Percentiles rank a stretch among this genome's conserved stretches.
These are phyloP conservation scores for Plasmodium coatneyi DNA, from an alignment of 169 alveolate species.

Conservation along the genomic window DNA sequence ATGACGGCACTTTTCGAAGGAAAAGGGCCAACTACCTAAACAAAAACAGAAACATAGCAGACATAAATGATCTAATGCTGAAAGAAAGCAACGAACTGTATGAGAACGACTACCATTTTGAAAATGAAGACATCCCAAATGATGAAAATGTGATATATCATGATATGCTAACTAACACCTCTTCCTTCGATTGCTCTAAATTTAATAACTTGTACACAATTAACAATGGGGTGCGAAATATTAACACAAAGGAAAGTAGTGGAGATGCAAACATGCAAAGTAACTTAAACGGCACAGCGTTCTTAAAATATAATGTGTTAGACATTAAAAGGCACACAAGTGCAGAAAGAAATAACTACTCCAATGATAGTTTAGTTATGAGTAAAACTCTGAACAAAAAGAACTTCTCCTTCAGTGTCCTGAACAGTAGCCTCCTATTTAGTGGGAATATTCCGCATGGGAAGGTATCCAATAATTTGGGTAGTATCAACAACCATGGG, in stretches of 20 bases:
- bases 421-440: slow-evolving; percentile 6
- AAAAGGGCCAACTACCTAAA: slow-evolving; percentile 10
- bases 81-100: slow-evolving; percentile 37
- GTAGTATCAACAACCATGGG: neutral
- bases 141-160: slow-evolving; percentile 59
- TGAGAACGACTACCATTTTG: slow-evolving; percentile 56
- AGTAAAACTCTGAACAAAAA: slow-evolving; percentile 26
- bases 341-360: slow-evolving; percentile 20
- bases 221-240: slow-evolving; percentile 19
- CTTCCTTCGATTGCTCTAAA: slow-evolving; percentile 65
- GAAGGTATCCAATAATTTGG: slow-evolving; percentile 7
- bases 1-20: slow-evolving; percentile 9
- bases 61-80: slow-evolving; percentile 60
- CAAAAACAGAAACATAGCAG: slow-evolving; percentile 52
- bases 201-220: slow-evolving; percentile 57
- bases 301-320: neutral
- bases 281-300: neutral
- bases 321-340: slow-evolving; percentile 8
- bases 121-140: slow-evolving; percentile 26
- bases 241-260: slow-evolving; percentile 24
- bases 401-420: slow-evolving; percentile 20
- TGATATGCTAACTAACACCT: slow-evolving; percentile 56
- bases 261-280: slow-evolving; percentile 9
- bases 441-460: slow-evolving; percentile 9
- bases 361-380: slow-evolving; percentile 26